A percentile compares a stretch with the other conserved stretches of the same genome.
phyloP scores from a whole-genome alignment of 2,329 filamentous ascomycete species.

The Sclerotinia trifoliorum region DNA sequence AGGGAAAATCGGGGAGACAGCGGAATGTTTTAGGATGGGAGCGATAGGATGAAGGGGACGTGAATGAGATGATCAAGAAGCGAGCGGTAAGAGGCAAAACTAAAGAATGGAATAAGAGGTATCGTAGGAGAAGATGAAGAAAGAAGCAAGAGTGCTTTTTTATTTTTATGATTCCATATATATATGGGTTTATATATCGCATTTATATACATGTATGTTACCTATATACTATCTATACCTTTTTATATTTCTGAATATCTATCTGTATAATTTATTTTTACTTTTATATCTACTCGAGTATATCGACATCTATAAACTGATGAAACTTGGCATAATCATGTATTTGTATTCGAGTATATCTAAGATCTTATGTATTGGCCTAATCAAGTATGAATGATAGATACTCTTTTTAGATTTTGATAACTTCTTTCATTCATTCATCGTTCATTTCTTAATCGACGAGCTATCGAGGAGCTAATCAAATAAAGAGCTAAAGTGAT shows the following conservation, averaged over 20 bases:
- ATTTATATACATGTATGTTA: too few species aligned
- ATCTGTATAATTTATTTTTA: too few species aligned
- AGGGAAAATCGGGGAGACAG: not conserved
- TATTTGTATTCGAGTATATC: too few species aligned
- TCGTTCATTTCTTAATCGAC: not conserved
- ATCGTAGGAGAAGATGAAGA: not conserved
- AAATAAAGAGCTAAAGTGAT: not conserved
- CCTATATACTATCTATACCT: not conserved
- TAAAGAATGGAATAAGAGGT: not conserved
- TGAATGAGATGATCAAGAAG: not conserved
- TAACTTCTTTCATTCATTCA: not conserved
- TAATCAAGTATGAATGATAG: too few species aligned
- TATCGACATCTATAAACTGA: too few species aligned
- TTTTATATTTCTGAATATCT: not conserved
- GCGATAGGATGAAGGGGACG: not conserved
- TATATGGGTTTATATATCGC: not conserved
- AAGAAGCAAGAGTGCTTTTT: not conserved
- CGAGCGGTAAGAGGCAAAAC: too few species aligned
- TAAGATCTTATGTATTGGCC: too few species aligned
- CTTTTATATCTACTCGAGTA: too few species aligned
- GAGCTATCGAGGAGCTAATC: constrained; percentile 1
- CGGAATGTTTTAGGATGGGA: constrained; percentile 13
- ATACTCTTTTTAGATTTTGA: too few species aligned
- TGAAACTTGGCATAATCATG: too few species aligned
- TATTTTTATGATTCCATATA: not conserved